Evolutionary conservation across 441 rosid genomes (phyloP), one percentile per base, ranked within the genome.

Genomic region (Gossypium gossypioides): DNA sequence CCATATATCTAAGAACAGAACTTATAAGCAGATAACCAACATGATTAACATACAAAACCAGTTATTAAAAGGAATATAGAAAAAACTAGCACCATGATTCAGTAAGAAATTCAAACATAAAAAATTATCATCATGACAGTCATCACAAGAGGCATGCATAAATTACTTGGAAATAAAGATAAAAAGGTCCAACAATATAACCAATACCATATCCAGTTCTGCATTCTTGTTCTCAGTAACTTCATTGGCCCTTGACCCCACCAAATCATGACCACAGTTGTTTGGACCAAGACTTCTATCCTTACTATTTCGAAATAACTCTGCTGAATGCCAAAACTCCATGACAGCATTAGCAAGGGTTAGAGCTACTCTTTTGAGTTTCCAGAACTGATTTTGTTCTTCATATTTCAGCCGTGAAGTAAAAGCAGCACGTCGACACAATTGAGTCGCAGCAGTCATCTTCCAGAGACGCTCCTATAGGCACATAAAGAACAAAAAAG

Each of bases 391-490:
- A 78, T 76, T 81, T 71, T 74, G 88, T 79, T 85, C 87, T 71
- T 88, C 89, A 72, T 81, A 82, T 82, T 84, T 96, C 77, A 80
- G 65, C 64, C 74, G 85, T 71, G 87, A 90, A 78, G 87, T 82
- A 76, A 84, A 82, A 74, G 90, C 95, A 81, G 76, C 84, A 69
- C 83, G 84, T 76, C 66, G 93, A 83, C 92, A 89, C 77, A 88
- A 84, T 84, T 89, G 97, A 73, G 97, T 87, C 64, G 99, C 98
- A 81, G 96, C 93, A 71, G 96, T 92, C 86, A 82, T 87, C 85
- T 96, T 96, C 99, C 99, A 96, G 75, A 96, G 85, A 34, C 98
- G 97, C 85, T 96, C 99, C 99, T 96, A 77, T 32, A 77, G 79
- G 77, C 59, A 59, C 15, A 54, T 56, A 63, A 74, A 24, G 65